Base-by-base conservation (phyloP, 768 basidiomycete species). In the Boletus subparvulus region DNA sequence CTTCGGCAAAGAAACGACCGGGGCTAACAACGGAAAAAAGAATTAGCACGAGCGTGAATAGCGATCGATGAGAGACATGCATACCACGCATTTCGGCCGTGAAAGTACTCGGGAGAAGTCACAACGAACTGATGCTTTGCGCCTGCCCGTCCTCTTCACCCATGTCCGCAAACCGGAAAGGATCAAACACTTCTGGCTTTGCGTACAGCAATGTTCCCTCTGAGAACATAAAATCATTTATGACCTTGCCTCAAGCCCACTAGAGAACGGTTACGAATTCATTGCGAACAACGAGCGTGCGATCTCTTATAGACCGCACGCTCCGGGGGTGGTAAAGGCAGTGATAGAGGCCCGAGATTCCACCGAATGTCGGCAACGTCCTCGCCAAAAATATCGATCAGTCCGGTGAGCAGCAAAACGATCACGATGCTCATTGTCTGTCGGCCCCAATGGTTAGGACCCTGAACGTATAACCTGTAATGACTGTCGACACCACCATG, bases 131-230 rank as follows among this genome's bases (percentile, higher is more conserved):
- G 73, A 54, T 75, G 64, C 59, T 71, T 74, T 4, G 59, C 55
- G 13, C 58, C 58, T 21, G 76, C 8, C 59, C 74, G 3, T 70
- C 66, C 32, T 54, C 58, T 19, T 77, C 69, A 53, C 69, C 61
- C 58, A 74, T 69, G 13, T 70, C 61, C 1, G 71, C 70, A 55
- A 81, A 83, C 12, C 83, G 79, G 67, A 79, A 81, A 0, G 76
- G 76, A 43, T 81, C 75, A 60, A 84, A 78, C 12, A 58, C 53
- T 2, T 68, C 21, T 2, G 77, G 61, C 21, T 74, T 67, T 10
- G 69, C 56, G 49, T 79, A 76, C 16, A 62, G 7, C 12, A 69
- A 55, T 6, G 70, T 74, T 60, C 8, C 53, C 66, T 21, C 36
- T 28, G 33, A 8, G 54, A 77, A 68, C 6, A 64, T 69, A 61